Conservation (phyloP, 2,329 filamentous ascomycete genomes). For the Diaporthe eres region DNA sequence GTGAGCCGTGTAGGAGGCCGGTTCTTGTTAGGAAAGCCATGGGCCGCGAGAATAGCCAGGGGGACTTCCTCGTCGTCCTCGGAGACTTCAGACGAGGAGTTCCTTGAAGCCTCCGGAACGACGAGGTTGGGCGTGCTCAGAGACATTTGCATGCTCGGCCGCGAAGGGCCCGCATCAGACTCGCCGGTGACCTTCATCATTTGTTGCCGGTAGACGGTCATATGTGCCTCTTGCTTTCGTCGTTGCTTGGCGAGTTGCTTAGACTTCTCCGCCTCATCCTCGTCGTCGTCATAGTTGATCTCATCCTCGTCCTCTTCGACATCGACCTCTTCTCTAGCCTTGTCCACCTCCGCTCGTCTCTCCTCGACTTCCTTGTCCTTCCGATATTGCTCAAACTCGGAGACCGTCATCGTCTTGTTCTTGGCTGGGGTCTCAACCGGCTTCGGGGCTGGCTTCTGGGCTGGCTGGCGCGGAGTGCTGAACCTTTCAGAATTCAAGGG, state of each 20-base stretch:
- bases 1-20: conserved; percentile 79
- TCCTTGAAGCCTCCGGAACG: conserved; percentile 55
- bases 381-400: conserved; percentile 86
- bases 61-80: conserved; percentile 88
- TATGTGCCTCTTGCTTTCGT: conserved; percentile 89
- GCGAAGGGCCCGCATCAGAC: conserved; percentile 61
- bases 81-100: conserved; percentile 62
- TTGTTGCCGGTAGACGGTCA: conserved; percentile 90
- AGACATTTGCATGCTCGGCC: conserved; percentile 69
- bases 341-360: conserved; percentile 56
- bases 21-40: conserved; percentile 87
- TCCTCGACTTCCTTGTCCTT: conserved; percentile 76
- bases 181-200: conserved; percentile 98
- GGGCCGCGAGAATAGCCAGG: conserved; percentile 86
- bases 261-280: conserved; percentile 84
- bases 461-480: conserved; percentile 52
- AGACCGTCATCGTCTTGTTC: conserved; percentile 90
- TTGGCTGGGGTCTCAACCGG: conserved; percentile 51
- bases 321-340: conserved; percentile 65
- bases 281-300: conserved; percentile 78
- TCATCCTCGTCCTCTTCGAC: conserved; percentile 76
- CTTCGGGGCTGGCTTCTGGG: conserved; percentile 48
- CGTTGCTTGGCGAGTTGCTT: conserved; percentile 82
- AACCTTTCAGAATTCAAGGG: conserved; percentile 54
- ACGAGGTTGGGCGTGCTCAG: conserved; percentile 66